These are phyloP conservation scores for Auricularia sp. DNA, from an alignment of 768 basidiomycete genomes.

Conservation along the genomic window DNA sequence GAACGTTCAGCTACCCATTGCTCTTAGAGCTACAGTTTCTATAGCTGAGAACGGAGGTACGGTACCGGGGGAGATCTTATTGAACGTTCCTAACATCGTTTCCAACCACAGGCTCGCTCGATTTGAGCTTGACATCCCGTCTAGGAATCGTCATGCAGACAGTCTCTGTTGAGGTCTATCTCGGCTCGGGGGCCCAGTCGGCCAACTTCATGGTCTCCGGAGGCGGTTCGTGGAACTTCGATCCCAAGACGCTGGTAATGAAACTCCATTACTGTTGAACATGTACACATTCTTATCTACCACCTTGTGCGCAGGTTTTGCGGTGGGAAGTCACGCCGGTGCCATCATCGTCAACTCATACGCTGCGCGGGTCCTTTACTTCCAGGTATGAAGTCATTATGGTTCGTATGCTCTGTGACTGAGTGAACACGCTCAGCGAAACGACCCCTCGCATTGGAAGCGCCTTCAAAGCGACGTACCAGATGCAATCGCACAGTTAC, in stretches of 20 bases:
- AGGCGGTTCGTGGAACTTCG: slow-evolving; percentile 73
- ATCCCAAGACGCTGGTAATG: slow-evolving; percentile 51
- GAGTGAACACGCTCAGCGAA: slow-evolving; percentile 21
- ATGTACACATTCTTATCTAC: neutral
- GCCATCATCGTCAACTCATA: slow-evolving; percentile 56
- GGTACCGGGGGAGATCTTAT: neutral
- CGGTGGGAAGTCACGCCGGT: slow-evolving; percentile 70
- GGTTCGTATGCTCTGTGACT: neutral
- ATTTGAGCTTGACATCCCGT: slow-evolving; percentile 53
- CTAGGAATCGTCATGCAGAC: slow-evolving; percentile 60
- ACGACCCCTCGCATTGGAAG: slow-evolving; percentile 54
- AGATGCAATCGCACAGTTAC: slow-evolving; percentile 59
- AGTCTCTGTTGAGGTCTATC: slow-evolving; percentile 57
- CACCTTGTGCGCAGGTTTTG: slow-evolving; percentile 39
- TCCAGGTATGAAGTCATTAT: slow-evolving; percentile 35
- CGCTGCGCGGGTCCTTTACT: slow-evolving; percentile 67
- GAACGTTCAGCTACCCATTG: slow-evolving; percentile 26
- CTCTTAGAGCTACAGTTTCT: slow-evolving; percentile 23
- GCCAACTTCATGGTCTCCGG: slow-evolving; percentile 60
- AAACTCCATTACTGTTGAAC: neutral
- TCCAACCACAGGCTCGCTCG: slow-evolving; percentile 40
- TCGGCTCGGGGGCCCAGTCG: slow-evolving; percentile 64
- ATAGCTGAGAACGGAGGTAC: slow-evolving; percentile 34
- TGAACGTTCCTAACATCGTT: neutral
- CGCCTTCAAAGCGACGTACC: slow-evolving; percentile 63